Evolutionary conservation across 1,139 yeast genomes (phyloP), one percentile per base, ranked within the genome.

Genomic region (Oligophagozyma castellii): DNA sequence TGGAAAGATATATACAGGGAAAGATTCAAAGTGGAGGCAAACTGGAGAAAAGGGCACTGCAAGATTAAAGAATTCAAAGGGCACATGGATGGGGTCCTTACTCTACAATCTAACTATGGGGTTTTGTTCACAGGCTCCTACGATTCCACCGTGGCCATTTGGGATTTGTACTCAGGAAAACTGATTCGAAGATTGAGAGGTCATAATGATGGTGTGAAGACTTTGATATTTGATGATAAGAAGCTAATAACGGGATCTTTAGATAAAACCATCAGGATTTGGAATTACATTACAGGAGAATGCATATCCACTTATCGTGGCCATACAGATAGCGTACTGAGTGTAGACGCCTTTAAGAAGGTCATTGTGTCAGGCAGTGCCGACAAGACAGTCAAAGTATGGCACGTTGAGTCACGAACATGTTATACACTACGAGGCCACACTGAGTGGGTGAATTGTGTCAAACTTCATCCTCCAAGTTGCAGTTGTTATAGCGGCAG

Each of bases 1-100:
- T 89, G 98, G 98, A 89, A 89, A 50, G 79, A 81, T 4, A 94
- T 89, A 14, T 89, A 89, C 54, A 69, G 84, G 22, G 98, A 89
- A 54, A 65, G 98, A 24, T 86, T 69, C 56, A 76, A 74, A 51
- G 81, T 89, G 37, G 98, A 89, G 53, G 70, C 80, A 42, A 86
- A 89, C 56, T 89, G 98, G 98, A 65, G 98, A 35, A 75, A 76
- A 40, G 95, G 95, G 5, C 58, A 65, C 11, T 80, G 72, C 55
- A 59, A 60, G 19, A 54, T 74, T 16, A 70, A 66, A 33, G 74
- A 68, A 31, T 84, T 89, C 49, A 60, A 63, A 34, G 94, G 93
- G n/a, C 95, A 84, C 48, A 64, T 71, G 26, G 93, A 80, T 44
- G 94, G 95, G 5, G 75, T 89, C 14, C 65, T 92, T 29, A 75